These are phyloP conservation scores for Venturia aucupariae DNA, from an alignment of 2,329 filamentous ascomycete genomes.

Conservation along the genomic window DNA sequence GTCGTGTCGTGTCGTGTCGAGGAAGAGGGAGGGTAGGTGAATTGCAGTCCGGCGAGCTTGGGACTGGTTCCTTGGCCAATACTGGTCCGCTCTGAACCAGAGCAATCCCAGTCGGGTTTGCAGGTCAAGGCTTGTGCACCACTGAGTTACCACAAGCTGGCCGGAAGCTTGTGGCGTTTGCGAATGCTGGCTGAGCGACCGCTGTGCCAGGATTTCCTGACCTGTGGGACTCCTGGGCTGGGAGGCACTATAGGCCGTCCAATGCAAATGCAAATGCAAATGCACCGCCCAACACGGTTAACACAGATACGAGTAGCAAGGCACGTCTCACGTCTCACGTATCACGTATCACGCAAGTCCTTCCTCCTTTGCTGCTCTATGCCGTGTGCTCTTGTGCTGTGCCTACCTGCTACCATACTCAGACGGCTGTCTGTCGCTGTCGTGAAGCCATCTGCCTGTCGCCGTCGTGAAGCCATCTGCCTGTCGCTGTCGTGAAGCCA, in stretches of 20 bases:
- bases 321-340: background rate
- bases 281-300: background rate
- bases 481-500: background rate
- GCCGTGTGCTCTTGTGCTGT: background rate
- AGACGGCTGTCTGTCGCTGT: background rate
- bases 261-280: background rate
- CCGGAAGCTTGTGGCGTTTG: background rate
- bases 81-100: background rate
- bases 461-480: too few species aligned
- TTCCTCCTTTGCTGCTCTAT: background rate
- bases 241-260: background rate
- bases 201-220: conserved; percentile 1
- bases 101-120: background rate
- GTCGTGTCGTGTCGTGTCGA: too few species aligned
- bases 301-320: too few species aligned
- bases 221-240: background rate
- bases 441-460: background rate
- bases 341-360: too few species aligned
- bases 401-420: background rate
- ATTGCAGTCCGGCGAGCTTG: background rate
- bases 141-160: background rate
- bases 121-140: background rate
- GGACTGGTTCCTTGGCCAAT: conserved; percentile 8
- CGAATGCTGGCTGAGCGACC: background rate
- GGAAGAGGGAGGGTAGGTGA: background rate